Evolutionary conservation across 2,329 filamentous ascomycete species (phyloP).

Genomic region (Dothideomycetes sp.): DNA sequence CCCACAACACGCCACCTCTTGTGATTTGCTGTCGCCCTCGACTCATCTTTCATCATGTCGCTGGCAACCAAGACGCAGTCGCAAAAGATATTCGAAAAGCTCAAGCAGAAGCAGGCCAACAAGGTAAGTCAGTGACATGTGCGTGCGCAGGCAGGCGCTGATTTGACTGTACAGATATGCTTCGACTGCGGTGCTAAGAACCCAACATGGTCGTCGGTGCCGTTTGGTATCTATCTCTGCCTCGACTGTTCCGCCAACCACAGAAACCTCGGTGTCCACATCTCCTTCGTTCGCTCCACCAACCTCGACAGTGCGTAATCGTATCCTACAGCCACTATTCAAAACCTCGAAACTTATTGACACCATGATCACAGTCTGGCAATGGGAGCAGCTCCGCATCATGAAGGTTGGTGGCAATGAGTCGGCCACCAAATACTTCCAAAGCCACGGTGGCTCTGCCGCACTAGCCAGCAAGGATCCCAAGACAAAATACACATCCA

Average conservation of each 20-base stretch:
- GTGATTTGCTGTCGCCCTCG: not conserved
- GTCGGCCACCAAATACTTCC: slow-evolving; percentile 96
- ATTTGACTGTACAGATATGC: slow-evolving; percentile 58
- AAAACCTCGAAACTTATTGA: slow-evolving; percentile 18
- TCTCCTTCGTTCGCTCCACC: slow-evolving; percentile 96
- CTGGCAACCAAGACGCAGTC: slow-evolving; percentile 85
- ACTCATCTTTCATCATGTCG: slow-evolving; percentile 37
- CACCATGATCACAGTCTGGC: slow-evolving; percentile 51
- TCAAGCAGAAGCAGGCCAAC: slow-evolving; percentile 90
- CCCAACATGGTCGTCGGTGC: slow-evolving; percentile 95
- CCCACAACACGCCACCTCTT: slow-evolving; percentile 1
- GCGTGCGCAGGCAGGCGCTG: slow-evolving; percentile 5
- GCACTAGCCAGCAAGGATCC: slow-evolving; percentile 92
- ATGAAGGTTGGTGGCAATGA: slow-evolving; percentile 99
- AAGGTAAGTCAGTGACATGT: slow-evolving; percentile 52
- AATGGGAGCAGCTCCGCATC: slow-evolving; percentile 93
- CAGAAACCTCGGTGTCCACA: slow-evolving; percentile 94
- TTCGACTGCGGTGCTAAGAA: slow-evolving; percentile 98
- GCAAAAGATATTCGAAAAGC: slow-evolving; percentile 94
- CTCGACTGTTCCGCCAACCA: slow-evolving; percentile 97
- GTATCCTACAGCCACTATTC: too few species aligned
- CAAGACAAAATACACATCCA: slow-evolving; percentile 94
- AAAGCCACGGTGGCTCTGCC: slow-evolving; percentile 87
- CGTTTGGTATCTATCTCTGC: slow-evolving; percentile 94
- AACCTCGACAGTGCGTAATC: slow-evolving; percentile 82